phyloP scores from a whole-genome alignment of 2,329 filamentous ascomycete genomes.

The Trichothecium sympodiale region DNA sequence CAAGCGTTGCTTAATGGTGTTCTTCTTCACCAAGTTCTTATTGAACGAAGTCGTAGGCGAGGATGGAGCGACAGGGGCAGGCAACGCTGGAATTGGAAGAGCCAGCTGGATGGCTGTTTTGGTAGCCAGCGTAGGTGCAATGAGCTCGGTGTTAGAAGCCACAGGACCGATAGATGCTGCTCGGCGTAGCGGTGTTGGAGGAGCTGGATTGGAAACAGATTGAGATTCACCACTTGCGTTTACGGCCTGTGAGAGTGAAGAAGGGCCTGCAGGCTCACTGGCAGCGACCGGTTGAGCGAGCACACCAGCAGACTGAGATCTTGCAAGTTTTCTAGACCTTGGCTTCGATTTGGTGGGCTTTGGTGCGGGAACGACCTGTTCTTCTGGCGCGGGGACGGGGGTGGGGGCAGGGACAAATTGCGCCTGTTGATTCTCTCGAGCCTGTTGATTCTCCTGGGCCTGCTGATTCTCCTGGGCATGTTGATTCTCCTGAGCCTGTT shows the following conservation, averaged over 20 bases:
- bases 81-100: background rate
- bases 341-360: conserved; percentile 6
- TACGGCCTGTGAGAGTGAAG: conserved; percentile 22
- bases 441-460: background rate
- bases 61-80: conserved; percentile 14
- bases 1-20: conserved; percentile 46
- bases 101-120: background rate
- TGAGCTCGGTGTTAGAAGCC: conserved; percentile 36
- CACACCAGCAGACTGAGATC: conserved; percentile 26
- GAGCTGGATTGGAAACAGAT: conserved; percentile 14
- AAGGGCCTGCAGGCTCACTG: conserved; percentile 39
- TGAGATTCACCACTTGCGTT: conserved; percentile 9
- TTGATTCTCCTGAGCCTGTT: background rate
- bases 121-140: conserved; percentile 10
- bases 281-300: conserved; percentile 27
- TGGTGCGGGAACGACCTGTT: conserved; percentile 5
- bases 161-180: conserved; percentile 22
- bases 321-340: conserved; percentile 14
- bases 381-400: background rate
- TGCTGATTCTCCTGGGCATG: no score
- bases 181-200: conserved; percentile 24
- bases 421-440: background rate
- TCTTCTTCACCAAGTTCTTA: conserved; percentile 55
- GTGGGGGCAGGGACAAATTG: no score
- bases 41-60: conserved; percentile 37